phyloP scores from a whole-genome alignment of 805 yeast species.

The Monosporozyma siamensis region DNA sequence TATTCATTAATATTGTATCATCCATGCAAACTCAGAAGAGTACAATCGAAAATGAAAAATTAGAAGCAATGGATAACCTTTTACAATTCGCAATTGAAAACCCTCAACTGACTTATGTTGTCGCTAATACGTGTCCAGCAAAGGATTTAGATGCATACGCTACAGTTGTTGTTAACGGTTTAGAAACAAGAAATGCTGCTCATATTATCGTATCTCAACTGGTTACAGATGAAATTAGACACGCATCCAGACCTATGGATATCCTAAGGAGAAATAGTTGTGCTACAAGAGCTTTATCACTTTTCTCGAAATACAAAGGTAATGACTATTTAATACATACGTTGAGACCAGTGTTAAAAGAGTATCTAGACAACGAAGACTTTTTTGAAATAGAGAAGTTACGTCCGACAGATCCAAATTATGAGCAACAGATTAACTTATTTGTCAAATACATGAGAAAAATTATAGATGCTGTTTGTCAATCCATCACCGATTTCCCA shows the following conservation, averaged over 20 bases:
- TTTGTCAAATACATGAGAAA: conserved; percentile 49
- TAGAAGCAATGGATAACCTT: conserved; percentile 24
- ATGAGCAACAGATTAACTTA: conserved; percentile 33
- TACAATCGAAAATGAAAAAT: conserved; percentile 22
- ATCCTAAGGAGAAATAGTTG: conserved; percentile 74
- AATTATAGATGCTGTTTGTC: conserved; percentile 50
- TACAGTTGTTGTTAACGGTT: conserved; percentile 49
- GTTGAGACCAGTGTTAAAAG: conserved; percentile 48
- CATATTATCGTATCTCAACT: conserved; percentile 44
- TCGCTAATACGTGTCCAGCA: conserved; percentile 55
- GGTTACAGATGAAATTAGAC: conserved; percentile 52
- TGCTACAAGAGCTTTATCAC: conserved; percentile 65
- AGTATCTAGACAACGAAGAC: conserved; percentile 41
- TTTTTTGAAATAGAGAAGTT: conserved; percentile 58
- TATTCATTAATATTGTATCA: conserved; percentile 57
- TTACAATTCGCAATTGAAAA: conserved; percentile 28
- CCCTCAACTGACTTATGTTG: conserved; percentile 40
- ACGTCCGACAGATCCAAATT: conserved; percentile 31
- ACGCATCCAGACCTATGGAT: conserved; percentile 55
- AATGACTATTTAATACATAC: conserved; percentile 44
- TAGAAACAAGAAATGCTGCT: conserved; percentile 36
- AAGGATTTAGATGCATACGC: conserved; percentile 65
- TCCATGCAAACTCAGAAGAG: conserved; percentile 23
- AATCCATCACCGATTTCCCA: conserved; percentile 53
- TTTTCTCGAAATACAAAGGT: conserved; percentile 64